Evolutionary conservation across 441 rosid genomes (phyloP).

Genomic region (Jatropha podagrica): DNA sequence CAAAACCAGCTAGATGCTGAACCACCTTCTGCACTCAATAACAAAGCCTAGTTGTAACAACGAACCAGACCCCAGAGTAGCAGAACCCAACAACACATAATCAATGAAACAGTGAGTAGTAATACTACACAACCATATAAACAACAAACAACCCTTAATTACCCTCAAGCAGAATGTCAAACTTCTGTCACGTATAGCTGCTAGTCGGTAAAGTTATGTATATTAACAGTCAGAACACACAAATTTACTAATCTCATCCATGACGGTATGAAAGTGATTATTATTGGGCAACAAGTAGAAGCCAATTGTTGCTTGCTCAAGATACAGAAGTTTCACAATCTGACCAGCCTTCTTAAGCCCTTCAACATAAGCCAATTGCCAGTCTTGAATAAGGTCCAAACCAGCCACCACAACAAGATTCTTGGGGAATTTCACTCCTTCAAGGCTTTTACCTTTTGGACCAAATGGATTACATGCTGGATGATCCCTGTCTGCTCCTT

Average conservation of each 20-base stretch:
- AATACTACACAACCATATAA: constrained; percentile 33
- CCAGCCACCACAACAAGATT: constrained; percentile 90
- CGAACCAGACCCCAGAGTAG: constrained; percentile 20
- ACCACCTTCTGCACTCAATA: constrained; percentile 27
- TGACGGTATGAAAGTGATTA: constrained; percentile 70
- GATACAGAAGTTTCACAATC: constrained; percentile 63
- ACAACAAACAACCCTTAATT: constrained; percentile 28
- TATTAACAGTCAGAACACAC: constrained; percentile 50
- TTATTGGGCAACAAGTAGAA: constrained; percentile 94
- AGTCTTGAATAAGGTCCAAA: constrained; percentile 84
- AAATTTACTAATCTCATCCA: constrained; percentile 81
- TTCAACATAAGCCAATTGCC: constrained; percentile 83
- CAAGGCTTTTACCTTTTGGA: constrained; percentile 52
- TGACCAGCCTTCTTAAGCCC: constrained; percentile 65
- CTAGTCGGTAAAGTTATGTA: constrained; percentile 28
- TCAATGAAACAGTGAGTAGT: constrained; percentile 29
- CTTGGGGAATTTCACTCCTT: constrained; percentile 69
- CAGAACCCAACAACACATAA: constrained; percentile 21
- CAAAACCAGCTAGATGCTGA: constrained; percentile 40
- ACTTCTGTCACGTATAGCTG: constrained; percentile 31
- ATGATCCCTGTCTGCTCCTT: constrained; percentile 82
- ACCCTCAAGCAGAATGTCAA: constrained; percentile 29
- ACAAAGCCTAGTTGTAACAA: constrained; percentile 24
- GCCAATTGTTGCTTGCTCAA: constrained; percentile 85
- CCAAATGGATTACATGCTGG: constrained; percentile 95